These are phyloP conservation scores for Solanum piurae DNA, from an alignment of 257 asterid species.

Conservation along the genomic window DNA sequence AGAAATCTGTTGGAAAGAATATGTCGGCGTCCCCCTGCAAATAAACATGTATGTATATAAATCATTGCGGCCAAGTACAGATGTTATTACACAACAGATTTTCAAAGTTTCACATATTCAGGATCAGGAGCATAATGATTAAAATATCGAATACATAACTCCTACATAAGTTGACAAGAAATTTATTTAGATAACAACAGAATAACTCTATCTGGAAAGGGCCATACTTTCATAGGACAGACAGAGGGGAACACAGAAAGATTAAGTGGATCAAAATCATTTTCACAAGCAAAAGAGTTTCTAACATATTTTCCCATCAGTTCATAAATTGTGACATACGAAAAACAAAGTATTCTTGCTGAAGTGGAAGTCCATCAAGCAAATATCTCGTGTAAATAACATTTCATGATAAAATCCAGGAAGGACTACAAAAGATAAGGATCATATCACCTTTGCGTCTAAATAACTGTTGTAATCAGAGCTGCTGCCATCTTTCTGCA, in stretches of 20 bases:
- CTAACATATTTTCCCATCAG: background rate
- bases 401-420: background rate
- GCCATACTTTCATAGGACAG: background rate
- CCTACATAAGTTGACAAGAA: background rate
- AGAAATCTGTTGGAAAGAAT: conserved; percentile 96
- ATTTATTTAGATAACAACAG: background rate
- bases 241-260: background rate
- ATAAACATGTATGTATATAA: background rate
- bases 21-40: conserved; percentile 94
- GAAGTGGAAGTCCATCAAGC: background rate
- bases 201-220: background rate
- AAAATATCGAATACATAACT: background rate
- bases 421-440: background rate
- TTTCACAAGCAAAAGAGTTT: background rate
- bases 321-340: background rate
- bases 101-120: background rate
- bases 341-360: background rate
- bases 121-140: background rate
- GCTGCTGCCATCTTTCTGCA: conserved; percentile 84
- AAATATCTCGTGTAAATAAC: background rate
- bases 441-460: conserved; percentile 63
- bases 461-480: conserved; percentile 64
- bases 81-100: background rate
- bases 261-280: background rate
- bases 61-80: background rate